Conservation (phyloP, 352 stramenopile species). For the Pythium phragmiticola region DNA sequence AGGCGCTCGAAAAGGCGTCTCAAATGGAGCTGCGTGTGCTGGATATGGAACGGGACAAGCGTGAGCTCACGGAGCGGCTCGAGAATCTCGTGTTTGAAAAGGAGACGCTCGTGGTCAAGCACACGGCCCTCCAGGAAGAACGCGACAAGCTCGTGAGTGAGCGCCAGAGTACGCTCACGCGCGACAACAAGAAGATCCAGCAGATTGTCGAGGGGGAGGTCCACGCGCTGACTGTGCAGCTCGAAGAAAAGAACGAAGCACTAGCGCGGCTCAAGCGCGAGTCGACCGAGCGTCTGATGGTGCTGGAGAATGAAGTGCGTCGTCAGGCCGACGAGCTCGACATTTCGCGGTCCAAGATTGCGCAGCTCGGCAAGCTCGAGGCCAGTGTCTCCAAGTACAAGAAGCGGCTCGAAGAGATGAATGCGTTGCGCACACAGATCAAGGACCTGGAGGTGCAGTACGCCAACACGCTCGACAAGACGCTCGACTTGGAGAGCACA, state of each 20-base stretch:
- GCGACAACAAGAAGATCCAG: slow-evolving; percentile 88
- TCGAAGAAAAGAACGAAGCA: slow-evolving; percentile 81
- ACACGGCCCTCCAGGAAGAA: slow-evolving; percentile 55
- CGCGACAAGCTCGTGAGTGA: slow-evolving; percentile 69
- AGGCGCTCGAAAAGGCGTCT: slow-evolving; percentile 67
- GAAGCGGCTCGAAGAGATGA: slow-evolving; percentile 87
- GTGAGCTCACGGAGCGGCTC: slow-evolving; percentile 67
- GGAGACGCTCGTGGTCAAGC: slow-evolving; percentile 41
- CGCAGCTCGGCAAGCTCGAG: slow-evolving; percentile 77
- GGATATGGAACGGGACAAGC: slow-evolving; percentile 78
- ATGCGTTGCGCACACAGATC: slow-evolving; percentile 65
- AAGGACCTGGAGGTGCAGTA: slow-evolving; percentile 81
- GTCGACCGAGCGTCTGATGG: slow-evolving; percentile 68
- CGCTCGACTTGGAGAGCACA: slow-evolving; percentile 82
- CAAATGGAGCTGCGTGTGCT: slow-evolving; percentile 71
- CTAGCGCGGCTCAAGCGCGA: slow-evolving; percentile 72
- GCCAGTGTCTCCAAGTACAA: slow-evolving; percentile 83
- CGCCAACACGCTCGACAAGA: slow-evolving; percentile 79
- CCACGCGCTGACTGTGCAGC: slow-evolving; percentile 64
- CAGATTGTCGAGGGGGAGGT: slow-evolving; percentile 85
- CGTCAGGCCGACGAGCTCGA: slow-evolving; percentile 84
- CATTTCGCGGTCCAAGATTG: slow-evolving; percentile 84
- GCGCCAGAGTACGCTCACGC: slow-evolving; percentile 69
- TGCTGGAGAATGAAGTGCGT: slow-evolving; percentile 85
- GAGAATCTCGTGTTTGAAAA: slow-evolving; percentile 59